Evolutionary conservation across 192 early-diverging fungal species (phyloP).

Genomic region (Phlyctochytrium arcticum): DNA sequence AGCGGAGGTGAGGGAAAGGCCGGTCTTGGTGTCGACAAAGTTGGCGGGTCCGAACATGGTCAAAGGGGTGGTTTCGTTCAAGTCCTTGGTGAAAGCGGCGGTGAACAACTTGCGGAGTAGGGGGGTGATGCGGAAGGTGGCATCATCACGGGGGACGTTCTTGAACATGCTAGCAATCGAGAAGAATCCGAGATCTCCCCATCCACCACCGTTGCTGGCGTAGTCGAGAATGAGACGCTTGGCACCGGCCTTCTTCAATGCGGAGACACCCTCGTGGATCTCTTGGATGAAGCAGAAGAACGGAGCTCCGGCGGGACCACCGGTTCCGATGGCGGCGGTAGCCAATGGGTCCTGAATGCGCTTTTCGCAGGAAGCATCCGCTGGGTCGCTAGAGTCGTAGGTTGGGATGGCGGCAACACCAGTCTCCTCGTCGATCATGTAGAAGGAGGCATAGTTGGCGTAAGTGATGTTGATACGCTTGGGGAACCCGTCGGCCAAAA

Average conservation of each 20-base stretch:
- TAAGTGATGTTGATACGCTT: neutral
- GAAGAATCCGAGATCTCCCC: conserved; percentile 18
- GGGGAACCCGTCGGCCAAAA: conserved; percentile 19
- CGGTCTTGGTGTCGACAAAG: conserved; percentile 22
- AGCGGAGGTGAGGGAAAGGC: neutral
- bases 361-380: neutral
- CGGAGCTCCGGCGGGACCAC: conserved; percentile 13
- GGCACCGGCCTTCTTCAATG: conserved; percentile 26
- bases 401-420: conserved; percentile 15
- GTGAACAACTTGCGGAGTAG: neutral
- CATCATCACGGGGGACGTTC: conserved; percentile 4
- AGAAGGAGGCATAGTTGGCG: conserved; percentile 15
- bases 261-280: conserved; percentile 18
- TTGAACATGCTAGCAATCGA: conserved; percentile 14
- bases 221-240: conserved; percentile 30
- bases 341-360: conserved; percentile 5
- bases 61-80: conserved; percentile 16
- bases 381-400: neutral
- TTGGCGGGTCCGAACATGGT: conserved; percentile 30
- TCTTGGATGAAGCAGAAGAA: conserved; percentile 27
- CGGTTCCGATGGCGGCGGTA: conserved; percentile 18
- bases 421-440: conserved; percentile 7
- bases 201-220: conserved; percentile 33
- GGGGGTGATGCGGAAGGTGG: conserved; percentile 3
- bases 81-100: conserved; percentile 12